A percentile compares a stretch with the other conserved stretches of the same genome.
These are phyloP conservation scores for Stipa capillata DNA, from an alignment of 176 grass and related monocot species.

Conservation along the genomic window DNA sequence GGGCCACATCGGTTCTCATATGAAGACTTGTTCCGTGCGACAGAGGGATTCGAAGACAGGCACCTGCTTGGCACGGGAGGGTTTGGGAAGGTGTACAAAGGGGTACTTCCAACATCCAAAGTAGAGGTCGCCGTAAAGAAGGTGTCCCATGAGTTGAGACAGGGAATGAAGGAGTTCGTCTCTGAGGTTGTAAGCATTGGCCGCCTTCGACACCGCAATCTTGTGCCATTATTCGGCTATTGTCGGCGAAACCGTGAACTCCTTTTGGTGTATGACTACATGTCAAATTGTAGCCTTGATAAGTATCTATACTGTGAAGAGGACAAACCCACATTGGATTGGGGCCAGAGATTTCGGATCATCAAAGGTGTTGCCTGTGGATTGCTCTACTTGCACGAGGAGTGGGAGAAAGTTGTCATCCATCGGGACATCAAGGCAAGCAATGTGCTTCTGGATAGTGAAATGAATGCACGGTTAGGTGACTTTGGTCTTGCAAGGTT, in stretches of 20 bases:
- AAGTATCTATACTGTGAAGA: background rate
- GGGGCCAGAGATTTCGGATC: background rate
- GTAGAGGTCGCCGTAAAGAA: slow-evolving; percentile 6
- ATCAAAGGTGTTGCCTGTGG: slow-evolving; percentile 9
- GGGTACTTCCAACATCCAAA: background rate
- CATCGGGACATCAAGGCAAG: background rate
- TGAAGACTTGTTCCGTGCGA: slow-evolving; percentile 3
- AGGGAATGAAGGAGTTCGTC: slow-evolving; percentile 27
- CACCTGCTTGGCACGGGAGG: background rate
- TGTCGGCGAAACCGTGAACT: slow-evolving; percentile 8
- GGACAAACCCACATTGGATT: background rate
- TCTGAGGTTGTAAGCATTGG: slow-evolving; percentile 7
- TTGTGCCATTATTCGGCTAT: slow-evolving; percentile 17
- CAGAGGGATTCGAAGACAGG: background rate
- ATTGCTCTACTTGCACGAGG: slow-evolving; percentile 15
- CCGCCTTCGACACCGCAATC: slow-evolving; percentile 12
- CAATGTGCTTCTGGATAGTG: slow-evolving; percentile 17
- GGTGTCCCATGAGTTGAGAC: background rate
- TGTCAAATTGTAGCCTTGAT: slow-evolving; percentile 18
- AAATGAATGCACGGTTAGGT: slow-evolving; percentile 11
- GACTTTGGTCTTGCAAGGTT: slow-evolving; percentile 21
- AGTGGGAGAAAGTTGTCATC: background rate
- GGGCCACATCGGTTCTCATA: slow-evolving; percentile 23
- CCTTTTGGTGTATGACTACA: slow-evolving; percentile 23
- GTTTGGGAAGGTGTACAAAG: slow-evolving; percentile 15